These are phyloP conservation scores for Rhizopus stolonifer DNA, from an alignment of 371 early-diverging fungal species.

Conservation along the genomic window DNA sequence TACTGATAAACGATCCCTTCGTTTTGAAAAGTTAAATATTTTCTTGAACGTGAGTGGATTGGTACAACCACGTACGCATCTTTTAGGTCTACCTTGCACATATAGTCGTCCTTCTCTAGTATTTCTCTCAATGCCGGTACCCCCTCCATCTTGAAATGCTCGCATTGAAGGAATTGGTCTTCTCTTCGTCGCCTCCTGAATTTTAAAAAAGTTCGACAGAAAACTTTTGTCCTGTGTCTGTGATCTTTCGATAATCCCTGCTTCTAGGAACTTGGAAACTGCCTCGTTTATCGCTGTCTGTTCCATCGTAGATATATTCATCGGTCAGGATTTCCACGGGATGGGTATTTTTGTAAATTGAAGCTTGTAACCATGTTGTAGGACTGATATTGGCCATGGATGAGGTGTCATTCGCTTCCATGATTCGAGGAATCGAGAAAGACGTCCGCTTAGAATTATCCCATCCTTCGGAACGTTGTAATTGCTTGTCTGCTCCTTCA, in stretches of 20 bases:
- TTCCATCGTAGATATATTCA: neutral
- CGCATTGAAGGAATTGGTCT: no score
- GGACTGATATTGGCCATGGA: no score
- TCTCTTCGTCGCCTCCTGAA: no score
- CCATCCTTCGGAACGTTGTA: no score
- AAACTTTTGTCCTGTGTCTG: neutral
- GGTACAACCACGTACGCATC: constrained; percentile 10
- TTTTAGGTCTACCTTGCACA: constrained; percentile 6
- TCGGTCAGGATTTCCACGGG: no score
- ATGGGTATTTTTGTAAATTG: no score
- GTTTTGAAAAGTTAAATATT: constrained; percentile 4
- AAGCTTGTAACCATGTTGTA: no score
- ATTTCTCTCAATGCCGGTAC: constrained; percentile 10
- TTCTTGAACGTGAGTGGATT: neutral
- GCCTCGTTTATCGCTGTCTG: neutral
- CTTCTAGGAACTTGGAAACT: neutral
- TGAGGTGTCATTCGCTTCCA: neutral
- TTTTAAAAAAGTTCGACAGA: neutral
- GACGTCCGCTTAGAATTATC: no score
- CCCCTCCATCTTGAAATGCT: constrained; percentile 27
- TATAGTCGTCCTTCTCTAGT: constrained; percentile 3
- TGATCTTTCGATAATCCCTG: constrained; percentile 2
- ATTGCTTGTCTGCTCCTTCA: no score
- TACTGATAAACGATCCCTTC: constrained; percentile 12
- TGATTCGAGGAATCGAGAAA: no score